Conservation (phyloP, 176 grass and related monocot genomes). For the Alopecurus myosuroides region DNA sequence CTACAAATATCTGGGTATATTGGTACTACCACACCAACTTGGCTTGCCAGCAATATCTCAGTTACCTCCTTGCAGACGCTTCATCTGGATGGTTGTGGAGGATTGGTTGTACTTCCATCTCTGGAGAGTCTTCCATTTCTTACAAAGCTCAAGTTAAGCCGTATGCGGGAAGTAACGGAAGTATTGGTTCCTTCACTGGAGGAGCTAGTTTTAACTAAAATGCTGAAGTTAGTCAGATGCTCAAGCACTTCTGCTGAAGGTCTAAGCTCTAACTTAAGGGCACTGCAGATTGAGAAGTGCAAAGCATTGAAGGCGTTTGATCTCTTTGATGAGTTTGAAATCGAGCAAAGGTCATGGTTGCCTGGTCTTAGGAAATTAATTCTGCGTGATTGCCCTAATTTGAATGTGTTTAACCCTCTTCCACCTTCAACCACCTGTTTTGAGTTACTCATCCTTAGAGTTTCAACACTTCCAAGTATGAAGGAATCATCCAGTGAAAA, state of each 20-base stretch:
- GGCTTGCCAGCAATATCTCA: not conserved
- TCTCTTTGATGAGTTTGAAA: not conserved
- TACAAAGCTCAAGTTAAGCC: not conserved
- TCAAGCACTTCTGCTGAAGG: not conserved
- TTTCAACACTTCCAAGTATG: not conserved
- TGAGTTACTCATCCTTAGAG: not conserved
- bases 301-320: not conserved
- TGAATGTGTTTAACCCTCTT: not conserved
- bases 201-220: not conserved
- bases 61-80: conserved; percentile 5
- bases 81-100: conserved; percentile 5
- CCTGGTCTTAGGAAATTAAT: not conserved
- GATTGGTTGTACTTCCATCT: not conserved
- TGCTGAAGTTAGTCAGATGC: conserved; percentile 3
- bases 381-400: not conserved
- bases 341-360: not conserved
- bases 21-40: not conserved
- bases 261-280: conserved; percentile 2
- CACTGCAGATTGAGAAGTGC: not conserved
- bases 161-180: not conserved
- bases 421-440: not conserved
- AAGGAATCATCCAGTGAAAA: too few species aligned
- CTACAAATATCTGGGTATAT: conserved; percentile 16
- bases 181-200: conserved; percentile 22
- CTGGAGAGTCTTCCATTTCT: not conserved